A percentile compares a stretch with the other conserved stretches of the same genome.
These are phyloP conservation scores for Monilinia polystroma DNA, from an alignment of 2,329 filamentous ascomycete species.

Conservation along the genomic window DNA sequence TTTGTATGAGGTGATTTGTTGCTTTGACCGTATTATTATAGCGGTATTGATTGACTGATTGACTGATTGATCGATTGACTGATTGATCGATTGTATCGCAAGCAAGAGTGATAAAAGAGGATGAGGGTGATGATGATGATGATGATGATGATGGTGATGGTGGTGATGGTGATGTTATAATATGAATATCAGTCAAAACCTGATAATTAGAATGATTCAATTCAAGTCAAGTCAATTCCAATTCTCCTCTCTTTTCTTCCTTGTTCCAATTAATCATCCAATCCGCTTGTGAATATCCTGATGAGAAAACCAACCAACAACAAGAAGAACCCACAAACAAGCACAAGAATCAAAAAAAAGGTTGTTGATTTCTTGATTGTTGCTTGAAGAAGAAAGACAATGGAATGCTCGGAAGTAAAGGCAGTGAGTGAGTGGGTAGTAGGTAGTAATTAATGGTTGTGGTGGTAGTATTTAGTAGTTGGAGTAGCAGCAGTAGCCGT, in stretches of 20 bases:
- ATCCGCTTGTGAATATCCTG: too few species aligned
- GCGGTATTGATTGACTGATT: background rate
- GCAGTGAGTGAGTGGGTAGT: background rate
- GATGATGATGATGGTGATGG: background rate
- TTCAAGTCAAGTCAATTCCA: too few species aligned
- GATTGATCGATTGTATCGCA: background rate
- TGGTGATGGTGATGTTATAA: background rate
- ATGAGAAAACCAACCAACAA: background rate
- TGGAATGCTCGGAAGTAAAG: background rate
- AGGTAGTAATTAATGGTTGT: background rate
- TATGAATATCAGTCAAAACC: too few species aligned
- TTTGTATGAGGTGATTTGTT: background rate
- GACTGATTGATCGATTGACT: background rate
- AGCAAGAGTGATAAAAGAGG: background rate
- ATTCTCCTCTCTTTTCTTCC: too few species aligned
- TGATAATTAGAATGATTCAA: too few species aligned
- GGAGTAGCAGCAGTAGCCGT: background rate
- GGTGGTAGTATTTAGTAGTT: background rate
- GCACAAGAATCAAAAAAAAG: background rate
- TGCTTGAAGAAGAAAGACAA: background rate
- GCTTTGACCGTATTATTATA: background rate
- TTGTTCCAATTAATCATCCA: too few species aligned
- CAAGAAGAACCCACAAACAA: too few species aligned
- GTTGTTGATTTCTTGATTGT: background rate
- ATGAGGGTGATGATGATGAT: background rate